Base-by-base conservation (phyloP, 2,329 filamentous ascomycete species). In the Piedraia hortae region DNA sequence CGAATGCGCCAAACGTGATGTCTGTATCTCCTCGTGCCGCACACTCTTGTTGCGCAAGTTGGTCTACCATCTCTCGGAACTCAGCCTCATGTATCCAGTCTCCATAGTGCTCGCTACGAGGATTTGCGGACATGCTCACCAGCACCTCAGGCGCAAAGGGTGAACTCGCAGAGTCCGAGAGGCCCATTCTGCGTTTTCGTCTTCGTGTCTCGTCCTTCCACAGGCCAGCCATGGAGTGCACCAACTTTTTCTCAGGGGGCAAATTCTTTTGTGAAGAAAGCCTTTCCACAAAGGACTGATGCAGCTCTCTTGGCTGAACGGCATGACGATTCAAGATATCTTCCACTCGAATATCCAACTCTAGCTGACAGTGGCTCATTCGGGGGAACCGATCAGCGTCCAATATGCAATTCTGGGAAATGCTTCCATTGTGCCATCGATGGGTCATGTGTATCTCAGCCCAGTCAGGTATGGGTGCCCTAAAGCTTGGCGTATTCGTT, bases 71-170 rank as follows among this genome's bases (percentile, higher is more conserved):
- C 19, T 65, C 51, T 14, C 62, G 54, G 37, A 70, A 82, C 37
- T 90, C 80, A 20, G 75, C 66, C 41, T 93, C 82, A 33, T 91
- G 80, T 24, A 91, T 70, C 82, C 85, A 97, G 0, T 65, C 68
- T n/a, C 65, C 62, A n/a, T 62, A 54, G 17, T 67, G 59, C 2
- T 63, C 62, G 27, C 73, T 58, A 23, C 78, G 60, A 14, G 65
- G 53, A 42, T 85, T 72, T 4, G 77, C 77, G 17, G 78, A 89
- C 67, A 93, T 88, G 2, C 77, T 75, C 3, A 88, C 59, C 26
- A 93, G 48, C 4, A 65, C 77, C 32, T 90, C 80, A 0, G 65
- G 53, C 2, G 72, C 65, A 31, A 90, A 90, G 0, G 77, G 73
- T 28, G 61, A 82, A 34, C 63, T 74, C 4, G 25, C 18, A 1